Conservation (phyloP, 257 asterid species). For the Orobanche coerulescens region DNA sequence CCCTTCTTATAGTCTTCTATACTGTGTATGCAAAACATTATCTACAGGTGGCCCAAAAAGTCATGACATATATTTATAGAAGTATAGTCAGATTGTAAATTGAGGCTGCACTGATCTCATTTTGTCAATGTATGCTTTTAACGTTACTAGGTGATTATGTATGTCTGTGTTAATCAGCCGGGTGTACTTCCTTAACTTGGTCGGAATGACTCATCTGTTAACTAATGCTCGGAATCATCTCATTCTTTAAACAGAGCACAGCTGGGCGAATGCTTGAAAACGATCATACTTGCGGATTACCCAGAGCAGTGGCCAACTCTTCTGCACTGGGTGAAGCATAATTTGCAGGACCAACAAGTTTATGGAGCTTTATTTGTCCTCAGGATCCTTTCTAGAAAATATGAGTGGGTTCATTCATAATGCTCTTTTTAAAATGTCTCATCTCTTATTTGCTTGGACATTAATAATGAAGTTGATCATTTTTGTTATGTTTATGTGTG, state of each 20-base stretch:
- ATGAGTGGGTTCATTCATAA: constrained; percentile 62
- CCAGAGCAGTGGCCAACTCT: constrained; percentile 98
- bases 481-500: not conserved
- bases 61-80: not conserved
- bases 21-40: not conserved
- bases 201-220: constrained; percentile 13
- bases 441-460: not conserved
- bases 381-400: constrained; percentile 87
- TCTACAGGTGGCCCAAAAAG: not conserved
- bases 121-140: not conserved
- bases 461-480: not conserved
- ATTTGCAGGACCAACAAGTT: constrained; percentile 82
- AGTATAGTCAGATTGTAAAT: not conserved
- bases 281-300: constrained; percentile 76
- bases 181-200: not conserved
- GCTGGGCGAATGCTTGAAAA: constrained; percentile 89
- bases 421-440: not conserved
- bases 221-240: constrained; percentile 17
- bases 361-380: constrained; percentile 87
- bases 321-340: constrained; percentile 83
- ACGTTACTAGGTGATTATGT: not conserved
- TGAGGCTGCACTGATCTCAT: not conserved
- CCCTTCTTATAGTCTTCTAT: not conserved
- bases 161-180: not conserved
- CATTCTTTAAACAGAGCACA: constrained; percentile 58